These are phyloP conservation scores for Fusarium kyushuense DNA, from an alignment of 2,329 filamentous ascomycete species.

Conservation along the genomic window DNA sequence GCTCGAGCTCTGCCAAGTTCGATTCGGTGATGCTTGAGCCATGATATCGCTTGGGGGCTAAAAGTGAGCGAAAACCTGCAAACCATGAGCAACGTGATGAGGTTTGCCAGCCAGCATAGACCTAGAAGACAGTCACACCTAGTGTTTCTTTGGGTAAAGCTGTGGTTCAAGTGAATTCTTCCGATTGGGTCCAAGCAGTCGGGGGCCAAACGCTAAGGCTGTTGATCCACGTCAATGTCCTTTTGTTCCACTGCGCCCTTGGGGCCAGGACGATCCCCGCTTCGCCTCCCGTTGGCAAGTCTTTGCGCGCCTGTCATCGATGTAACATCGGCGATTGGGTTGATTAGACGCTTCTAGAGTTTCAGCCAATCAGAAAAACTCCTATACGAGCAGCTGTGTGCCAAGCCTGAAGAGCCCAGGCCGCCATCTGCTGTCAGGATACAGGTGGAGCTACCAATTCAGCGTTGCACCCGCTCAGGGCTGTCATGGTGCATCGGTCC, in stretches of 20 bases:
- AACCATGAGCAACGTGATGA: conserved; percentile 33
- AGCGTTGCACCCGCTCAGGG: conserved; percentile 27
- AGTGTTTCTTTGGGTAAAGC: conserved; percentile 35
- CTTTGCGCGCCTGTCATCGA: conserved; percentile 42
- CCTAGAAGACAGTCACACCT: conserved; percentile 28
- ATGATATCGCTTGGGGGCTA: conserved; percentile 19
- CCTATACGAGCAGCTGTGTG: conserved; percentile 33
- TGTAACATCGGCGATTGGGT: conserved; percentile 44
- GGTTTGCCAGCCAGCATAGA: conserved; percentile 42
- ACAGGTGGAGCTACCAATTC: conserved; percentile 22
- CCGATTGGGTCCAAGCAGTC: conserved; percentile 47
- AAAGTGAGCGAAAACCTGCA: conserved; percentile 27
- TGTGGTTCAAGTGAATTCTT: conserved; percentile 47
- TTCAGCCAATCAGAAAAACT: conserved; percentile 13
- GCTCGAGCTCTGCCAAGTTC: conserved; percentile 4
- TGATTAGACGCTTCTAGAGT: conserved; percentile 49
- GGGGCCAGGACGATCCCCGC: conserved; percentile 29
- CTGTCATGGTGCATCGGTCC: conserved; percentile 33
- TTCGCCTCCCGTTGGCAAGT: conserved; percentile 23
- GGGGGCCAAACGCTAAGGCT: conserved; percentile 46
- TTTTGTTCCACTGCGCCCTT: conserved; percentile 48
- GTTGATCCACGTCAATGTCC: conserved; percentile 50
- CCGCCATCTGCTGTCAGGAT: conserved; percentile 19
- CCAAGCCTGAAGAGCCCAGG: conserved; percentile 32
- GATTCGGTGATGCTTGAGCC: conserved; percentile 14